A percentile compares a stretch with the other conserved stretches of the same genome.
These are phyloP conservation scores for Teunomyces kruisii DNA, from an alignment of 805 yeast species.

Conservation along the genomic window DNA sequence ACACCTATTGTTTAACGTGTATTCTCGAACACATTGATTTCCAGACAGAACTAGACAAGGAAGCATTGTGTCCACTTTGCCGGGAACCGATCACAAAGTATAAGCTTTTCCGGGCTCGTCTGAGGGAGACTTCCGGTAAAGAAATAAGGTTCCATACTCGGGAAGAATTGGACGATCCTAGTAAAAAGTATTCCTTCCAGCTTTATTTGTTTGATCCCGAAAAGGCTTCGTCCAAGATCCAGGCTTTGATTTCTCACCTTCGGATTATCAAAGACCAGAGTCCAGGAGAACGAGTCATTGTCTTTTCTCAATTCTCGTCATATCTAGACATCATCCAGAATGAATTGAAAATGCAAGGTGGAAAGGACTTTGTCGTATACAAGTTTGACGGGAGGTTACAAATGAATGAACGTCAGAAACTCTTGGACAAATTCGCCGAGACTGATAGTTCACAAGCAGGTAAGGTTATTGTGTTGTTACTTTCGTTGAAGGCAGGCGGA, in stretches of 20 bases:
- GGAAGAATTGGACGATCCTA: slow-evolving; percentile 20
- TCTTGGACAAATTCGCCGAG: slow-evolving; percentile 55
- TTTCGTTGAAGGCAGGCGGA: slow-evolving; percentile 91
- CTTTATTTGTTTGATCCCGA: slow-evolving; percentile 48
- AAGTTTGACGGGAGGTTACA: slow-evolving; percentile 83
- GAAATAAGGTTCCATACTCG: slow-evolving; percentile 32
- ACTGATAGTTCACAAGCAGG: slow-evolving; percentile 24
- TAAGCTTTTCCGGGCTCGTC: slow-evolving; percentile 46
- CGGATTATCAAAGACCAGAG: slow-evolving; percentile 51
- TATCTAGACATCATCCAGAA: slow-evolving; percentile 72
- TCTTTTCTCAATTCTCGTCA: slow-evolving; percentile 87
- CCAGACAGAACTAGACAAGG: slow-evolving; percentile 49
- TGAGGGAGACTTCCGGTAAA: slow-evolving; percentile 20
- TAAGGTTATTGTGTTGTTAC: slow-evolving; percentile 51
- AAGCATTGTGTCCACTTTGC: slow-evolving; percentile 74
- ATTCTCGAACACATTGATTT: slow-evolving; percentile 71
- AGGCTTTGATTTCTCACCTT: slow-evolving; percentile 64
- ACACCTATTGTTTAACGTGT: slow-evolving; percentile 74
- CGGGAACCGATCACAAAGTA: slow-evolving; percentile 52
- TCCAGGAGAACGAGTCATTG: slow-evolving; percentile 73
- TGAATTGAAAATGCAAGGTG: slow-evolving; percentile 46
- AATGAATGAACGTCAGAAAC: slow-evolving; percentile 60
- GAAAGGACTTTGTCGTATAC: slow-evolving; percentile 51
- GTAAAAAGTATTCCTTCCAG: slow-evolving; percentile 26
- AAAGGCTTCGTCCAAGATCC: slow-evolving; percentile 68